Evolutionary conservation across 2,329 filamentous ascomycete genomes (phyloP).

Genomic region (Colletotrichum ledebouriae): DNA sequence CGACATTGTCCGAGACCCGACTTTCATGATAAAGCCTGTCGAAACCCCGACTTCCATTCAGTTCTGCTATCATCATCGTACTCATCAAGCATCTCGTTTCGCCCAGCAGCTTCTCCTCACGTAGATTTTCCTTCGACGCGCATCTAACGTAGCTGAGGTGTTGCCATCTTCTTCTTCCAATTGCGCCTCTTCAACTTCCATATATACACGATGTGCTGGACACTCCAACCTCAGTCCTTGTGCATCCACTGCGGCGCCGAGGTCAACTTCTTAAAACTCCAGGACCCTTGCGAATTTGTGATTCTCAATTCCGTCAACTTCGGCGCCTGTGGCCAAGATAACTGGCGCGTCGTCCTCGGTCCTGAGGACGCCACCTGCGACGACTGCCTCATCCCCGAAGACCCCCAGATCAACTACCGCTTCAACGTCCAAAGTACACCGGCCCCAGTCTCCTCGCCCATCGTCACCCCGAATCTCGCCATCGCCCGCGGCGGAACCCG

Average conservation of each 20-base stretch:
- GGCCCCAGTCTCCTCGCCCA: too few relatives aligned
- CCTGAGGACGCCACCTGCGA: constrained; percentile 1
- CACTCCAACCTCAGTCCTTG: background rate
- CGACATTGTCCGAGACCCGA: too few relatives aligned
- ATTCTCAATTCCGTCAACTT: background rate
- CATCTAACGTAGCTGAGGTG: too few relatives aligned
- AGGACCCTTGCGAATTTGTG: constrained; percentile 1
- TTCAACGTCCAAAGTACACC: background rate
- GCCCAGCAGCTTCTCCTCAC: too few relatives aligned
- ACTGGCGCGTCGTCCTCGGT: background rate
- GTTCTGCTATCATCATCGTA: too few relatives aligned
- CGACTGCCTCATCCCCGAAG: background rate
- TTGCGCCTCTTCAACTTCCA: background rate
- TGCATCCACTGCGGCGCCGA: constrained; percentile 4
- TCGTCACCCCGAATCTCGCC: too few relatives aligned
- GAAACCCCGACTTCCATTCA: too few relatives aligned
- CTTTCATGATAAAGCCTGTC: too few relatives aligned
- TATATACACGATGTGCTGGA: constrained; percentile 9
- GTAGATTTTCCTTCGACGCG: too few relatives aligned
- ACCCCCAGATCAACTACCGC: background rate
- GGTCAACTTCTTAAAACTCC: constrained; percentile 1
- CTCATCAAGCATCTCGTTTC: too few relatives aligned
- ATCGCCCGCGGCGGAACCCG: too few relatives aligned
- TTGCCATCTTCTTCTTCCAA: too few relatives aligned
- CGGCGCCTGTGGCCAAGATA: background rate